Evolutionary conservation across 176 grass and related monocot species (phyloP).

Genomic region (Oryza punctata): DNA sequence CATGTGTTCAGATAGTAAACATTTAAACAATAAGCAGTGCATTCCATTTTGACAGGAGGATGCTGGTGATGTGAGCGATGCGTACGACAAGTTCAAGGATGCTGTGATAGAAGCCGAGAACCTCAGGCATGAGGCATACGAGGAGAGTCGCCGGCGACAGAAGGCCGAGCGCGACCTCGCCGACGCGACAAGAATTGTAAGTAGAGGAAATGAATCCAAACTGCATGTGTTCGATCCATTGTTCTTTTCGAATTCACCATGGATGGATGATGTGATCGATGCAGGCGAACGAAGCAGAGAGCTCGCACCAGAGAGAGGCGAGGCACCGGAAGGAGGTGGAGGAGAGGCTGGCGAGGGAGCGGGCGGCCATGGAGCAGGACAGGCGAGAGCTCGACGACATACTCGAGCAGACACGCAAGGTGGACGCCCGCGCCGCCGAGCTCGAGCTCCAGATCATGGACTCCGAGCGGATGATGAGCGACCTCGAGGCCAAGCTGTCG

Average conservation of each 20-base stretch:
- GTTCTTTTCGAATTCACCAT: neutral
- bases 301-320: slow-evolving; percentile 41
- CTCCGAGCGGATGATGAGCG: slow-evolving; percentile 40
- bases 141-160: slow-evolving; percentile 65
- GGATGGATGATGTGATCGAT: neutral
- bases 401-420: slow-evolving; percentile 42
- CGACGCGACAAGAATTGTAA: slow-evolving; percentile 50
- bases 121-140: slow-evolving; percentile 57
- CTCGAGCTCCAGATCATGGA: slow-evolving; percentile 35
- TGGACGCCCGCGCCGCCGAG: slow-evolving; percentile 35
- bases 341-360: slow-evolving; percentile 55
- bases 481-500: slow-evolving; percentile 44
- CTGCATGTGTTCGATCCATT: neutral
- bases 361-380: slow-evolving; percentile 45
- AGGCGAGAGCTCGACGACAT: slow-evolving; percentile 50
- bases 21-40: neutral
- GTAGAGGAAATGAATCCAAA: neutral
- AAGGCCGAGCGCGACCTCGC: slow-evolving; percentile 63
- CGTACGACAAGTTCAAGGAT: slow-evolving; percentile 46
- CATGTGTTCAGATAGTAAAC: neutral
- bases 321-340: slow-evolving; percentile 56
- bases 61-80: slow-evolving; percentile 28
- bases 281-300: slow-evolving; percentile 57
- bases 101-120: slow-evolving; percentile 52
- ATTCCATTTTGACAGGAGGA: slow-evolving; percentile 47